Evolutionary conservation across 1,284 basidiomycete species (phyloP).

Genomic region (Sanghuangporus sanghuang): DNA sequence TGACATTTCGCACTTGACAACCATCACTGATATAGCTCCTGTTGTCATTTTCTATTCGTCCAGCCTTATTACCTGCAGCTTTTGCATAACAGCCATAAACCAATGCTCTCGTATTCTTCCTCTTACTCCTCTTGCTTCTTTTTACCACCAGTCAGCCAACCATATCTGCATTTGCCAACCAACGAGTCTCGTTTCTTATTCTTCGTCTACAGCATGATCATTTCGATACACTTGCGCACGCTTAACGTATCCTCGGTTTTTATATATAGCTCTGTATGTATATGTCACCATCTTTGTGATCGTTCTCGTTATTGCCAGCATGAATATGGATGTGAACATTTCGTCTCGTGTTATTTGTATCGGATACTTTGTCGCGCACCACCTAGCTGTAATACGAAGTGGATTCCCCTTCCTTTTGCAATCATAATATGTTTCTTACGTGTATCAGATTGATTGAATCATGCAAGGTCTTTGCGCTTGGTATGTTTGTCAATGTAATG

Average conservation of each 20-base stretch:
- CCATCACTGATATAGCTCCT: constrained; percentile 5
- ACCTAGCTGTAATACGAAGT: background rate
- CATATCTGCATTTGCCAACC: background rate
- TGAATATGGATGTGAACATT: constrained; percentile 14
- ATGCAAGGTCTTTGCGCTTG: too few relatives aligned
- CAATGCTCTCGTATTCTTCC: background rate
- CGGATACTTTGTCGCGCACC: constrained; percentile 6
- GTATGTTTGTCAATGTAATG: too few relatives aligned
- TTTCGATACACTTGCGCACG: background rate
- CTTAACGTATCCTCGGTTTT: constrained; percentile 5
- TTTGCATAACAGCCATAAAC: constrained; percentile 9
- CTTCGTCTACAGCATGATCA: background rate
- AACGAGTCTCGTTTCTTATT: background rate
- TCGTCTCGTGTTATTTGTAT: background rate
- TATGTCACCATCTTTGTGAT: constrained; percentile 8
- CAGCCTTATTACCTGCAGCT: constrained; percentile 1
- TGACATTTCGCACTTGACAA: constrained; percentile 8
- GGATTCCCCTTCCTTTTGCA: background rate
- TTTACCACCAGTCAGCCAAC: constrained; percentile 2
- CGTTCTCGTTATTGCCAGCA: background rate
- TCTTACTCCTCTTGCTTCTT: constrained; percentile 2
- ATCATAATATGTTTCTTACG: background rate
- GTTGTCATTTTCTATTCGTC: background rate
- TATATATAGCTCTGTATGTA: constrained; percentile 13
- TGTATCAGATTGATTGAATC: background rate